Percentiles rank a stretch among this genome's conserved stretches.
These are phyloP conservation scores for Rhizophora mangle DNA, from an alignment of 345 rosid genomes.

Conservation along the genomic window DNA sequence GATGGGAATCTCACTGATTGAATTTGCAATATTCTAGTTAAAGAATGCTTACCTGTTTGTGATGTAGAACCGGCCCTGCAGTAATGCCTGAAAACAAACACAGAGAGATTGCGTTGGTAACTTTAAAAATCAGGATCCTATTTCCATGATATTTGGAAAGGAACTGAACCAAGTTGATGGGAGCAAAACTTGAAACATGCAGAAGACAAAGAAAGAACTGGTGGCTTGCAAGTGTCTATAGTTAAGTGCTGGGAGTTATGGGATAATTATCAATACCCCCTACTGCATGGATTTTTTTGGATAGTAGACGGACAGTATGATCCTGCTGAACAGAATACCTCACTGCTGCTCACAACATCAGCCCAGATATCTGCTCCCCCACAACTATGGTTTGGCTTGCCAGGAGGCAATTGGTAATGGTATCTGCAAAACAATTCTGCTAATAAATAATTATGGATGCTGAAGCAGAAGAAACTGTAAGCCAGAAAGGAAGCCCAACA, in stretches of 20 bases:
- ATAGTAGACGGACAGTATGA: conserved; percentile 82
- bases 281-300: conserved; percentile 71
- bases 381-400: conserved; percentile 68
- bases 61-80: conserved; percentile 89
- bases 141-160: neutral
- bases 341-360: conserved; percentile 66
- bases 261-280: conserved; percentile 65
- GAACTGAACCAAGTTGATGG: conserved; percentile 10
- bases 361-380: conserved; percentile 98
- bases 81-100: conserved; percentile 56
- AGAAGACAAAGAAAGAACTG: conserved; percentile 7
- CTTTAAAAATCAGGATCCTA: conserved; percentile 3
- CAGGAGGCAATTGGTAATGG: conserved; percentile 80
- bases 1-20: neutral
- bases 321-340: conserved; percentile 88
- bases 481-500: conserved; percentile 8
- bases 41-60: conserved; percentile 43
- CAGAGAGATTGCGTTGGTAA: conserved; percentile 1
- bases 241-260: conserved; percentile 24
- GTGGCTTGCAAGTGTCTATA: conserved; percentile 23
- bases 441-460: conserved; percentile 38
- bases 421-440: conserved; percentile 70
- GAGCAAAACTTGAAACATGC: conserved; percentile 12
- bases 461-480: conserved; percentile 15
- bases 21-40: neutral